A percentile compares a stretch with the other conserved stretches of the same genome.
Evolutionary conservation across 345 rosid genomes (phyloP).

Genomic region (Excoecaria cochinchinensis): DNA sequence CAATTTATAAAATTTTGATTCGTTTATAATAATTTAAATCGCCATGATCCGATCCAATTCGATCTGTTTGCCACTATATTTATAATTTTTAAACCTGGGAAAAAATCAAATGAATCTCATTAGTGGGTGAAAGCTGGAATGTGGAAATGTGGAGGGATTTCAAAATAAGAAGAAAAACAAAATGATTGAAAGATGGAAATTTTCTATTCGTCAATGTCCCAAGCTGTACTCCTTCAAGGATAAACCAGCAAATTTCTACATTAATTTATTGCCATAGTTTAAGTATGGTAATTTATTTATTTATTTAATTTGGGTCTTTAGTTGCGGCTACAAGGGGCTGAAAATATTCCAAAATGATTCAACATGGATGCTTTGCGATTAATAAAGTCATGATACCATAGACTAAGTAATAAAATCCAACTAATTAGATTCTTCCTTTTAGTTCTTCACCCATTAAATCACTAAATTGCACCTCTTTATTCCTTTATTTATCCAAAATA

Average conservation of each 20-base stretch:
- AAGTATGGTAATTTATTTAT: too few relatives aligned
- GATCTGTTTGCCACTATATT: too few relatives aligned
- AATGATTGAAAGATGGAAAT: constrained; percentile 1
- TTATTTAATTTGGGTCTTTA: background rate
- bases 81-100: too few relatives aligned
- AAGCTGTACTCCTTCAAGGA: background rate
- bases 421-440: background rate
- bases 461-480: background rate
- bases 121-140: too few relatives aligned
- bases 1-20: too few relatives aligned
- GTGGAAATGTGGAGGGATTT: background rate
- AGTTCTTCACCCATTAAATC: background rate
- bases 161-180: constrained; percentile 3
- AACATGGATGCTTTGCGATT: background rate
- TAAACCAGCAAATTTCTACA: background rate
- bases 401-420: background rate
- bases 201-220: constrained; percentile 2
- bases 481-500: background rate
- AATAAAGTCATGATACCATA: background rate
- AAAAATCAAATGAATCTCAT: too few relatives aligned
- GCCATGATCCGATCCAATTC: too few relatives aligned
- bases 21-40: too few relatives aligned
- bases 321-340: background rate
- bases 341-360: background rate
- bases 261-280: too few relatives aligned